Conservation (phyloP, 345 rosid genomes). For the Bruguiera gymnorhiza region DNA sequence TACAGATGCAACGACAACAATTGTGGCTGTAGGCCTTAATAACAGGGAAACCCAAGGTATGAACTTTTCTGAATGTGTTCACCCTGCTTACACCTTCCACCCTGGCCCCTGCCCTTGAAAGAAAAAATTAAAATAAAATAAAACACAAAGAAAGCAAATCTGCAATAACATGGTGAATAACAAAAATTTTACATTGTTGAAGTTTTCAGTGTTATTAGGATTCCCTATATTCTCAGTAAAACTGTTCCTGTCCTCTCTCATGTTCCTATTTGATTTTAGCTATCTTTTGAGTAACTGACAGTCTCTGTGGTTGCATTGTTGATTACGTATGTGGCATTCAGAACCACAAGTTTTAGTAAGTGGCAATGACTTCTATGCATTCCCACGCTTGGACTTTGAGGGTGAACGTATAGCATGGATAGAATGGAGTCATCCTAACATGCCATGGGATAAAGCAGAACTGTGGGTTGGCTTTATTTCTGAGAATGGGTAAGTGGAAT, state of each 20-base stretch:
- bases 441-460: conserved; percentile 96
- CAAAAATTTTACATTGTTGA: too few species aligned
- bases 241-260: neutral
- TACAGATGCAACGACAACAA: conserved; percentile 55
- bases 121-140: too few species aligned
- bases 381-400: conserved; percentile 77
- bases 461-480: conserved; percentile 93
- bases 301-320: neutral
- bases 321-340: conserved; percentile 19
- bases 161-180: too few species aligned
- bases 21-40: conserved; percentile 48
- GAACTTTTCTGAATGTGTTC: neutral
- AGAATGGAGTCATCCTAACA: conserved; percentile 86
- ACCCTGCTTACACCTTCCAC: too few species aligned
- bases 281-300: conserved; percentile 9
- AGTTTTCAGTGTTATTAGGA: neutral
- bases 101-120: too few species aligned
- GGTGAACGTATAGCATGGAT: conserved; percentile 84
- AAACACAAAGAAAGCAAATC: too few species aligned
- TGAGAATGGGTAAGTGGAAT: conserved; percentile 59
- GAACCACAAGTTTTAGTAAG: conserved; percentile 68
- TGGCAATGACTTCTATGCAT: conserved; percentile 93
- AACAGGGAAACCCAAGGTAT: conserved; percentile 56
- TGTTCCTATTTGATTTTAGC: neutral
- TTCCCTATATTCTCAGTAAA: neutral